These are phyloP conservation scores for Basidiobolus heterosporus DNA, from an alignment of 371 early-diverging fungal genomes.

Conservation along the genomic window DNA sequence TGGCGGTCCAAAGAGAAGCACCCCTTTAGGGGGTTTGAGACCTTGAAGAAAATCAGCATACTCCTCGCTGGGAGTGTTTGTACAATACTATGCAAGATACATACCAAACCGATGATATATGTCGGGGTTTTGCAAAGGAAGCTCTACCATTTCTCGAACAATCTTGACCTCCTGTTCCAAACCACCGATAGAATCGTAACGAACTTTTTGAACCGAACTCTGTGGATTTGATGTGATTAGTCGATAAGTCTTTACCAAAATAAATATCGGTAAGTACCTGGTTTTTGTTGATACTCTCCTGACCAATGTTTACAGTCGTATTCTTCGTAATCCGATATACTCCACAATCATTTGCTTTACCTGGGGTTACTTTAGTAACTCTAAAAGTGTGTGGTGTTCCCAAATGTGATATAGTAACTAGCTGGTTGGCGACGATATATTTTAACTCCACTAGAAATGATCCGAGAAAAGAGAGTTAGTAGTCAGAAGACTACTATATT, in stretches of 20 bases:
- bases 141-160: conserved; percentile 76
- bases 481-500: conserved; percentile 6
- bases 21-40: conserved; percentile 62
- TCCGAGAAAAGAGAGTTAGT: background rate
- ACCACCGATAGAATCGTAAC: conserved; percentile 55
- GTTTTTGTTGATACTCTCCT: background rate
- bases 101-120: conserved; percentile 43
- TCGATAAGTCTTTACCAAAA: background rate
- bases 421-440: conserved; percentile 23
- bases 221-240: background rate
- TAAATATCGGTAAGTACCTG: background rate
- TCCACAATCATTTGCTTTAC: conserved; percentile 1
- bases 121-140: conserved; percentile 61
- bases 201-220: background rate
- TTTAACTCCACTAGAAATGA: conserved; percentile 24
- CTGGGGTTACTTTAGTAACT: conserved; percentile 15
- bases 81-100: background rate
- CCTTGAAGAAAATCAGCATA: background rate
- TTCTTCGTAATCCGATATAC: conserved; percentile 5
- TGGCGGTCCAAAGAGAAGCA: conserved; percentile 90
- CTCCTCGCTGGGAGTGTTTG: background rate
- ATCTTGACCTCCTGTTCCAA: conserved; percentile 41
- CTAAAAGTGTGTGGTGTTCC: conserved; percentile 25
- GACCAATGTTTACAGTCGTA: background rate
- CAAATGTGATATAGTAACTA: conserved; percentile 31